Base-by-base conservation (phyloP, 306 rosid genomes). In the Malus fusca region DNA sequence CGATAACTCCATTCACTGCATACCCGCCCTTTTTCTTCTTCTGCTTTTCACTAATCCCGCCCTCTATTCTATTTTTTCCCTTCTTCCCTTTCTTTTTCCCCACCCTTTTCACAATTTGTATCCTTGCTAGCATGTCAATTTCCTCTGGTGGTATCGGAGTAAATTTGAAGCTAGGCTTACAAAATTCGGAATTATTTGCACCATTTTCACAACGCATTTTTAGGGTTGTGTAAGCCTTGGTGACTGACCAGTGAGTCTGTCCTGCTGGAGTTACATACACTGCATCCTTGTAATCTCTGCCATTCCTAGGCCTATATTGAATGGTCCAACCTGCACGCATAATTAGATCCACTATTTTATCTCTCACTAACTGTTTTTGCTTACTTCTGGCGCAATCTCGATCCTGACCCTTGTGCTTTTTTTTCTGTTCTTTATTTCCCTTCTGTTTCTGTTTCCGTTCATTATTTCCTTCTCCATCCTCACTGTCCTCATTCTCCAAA, bases 161-260 rank as follows among this genome's bases (percentile, higher is more conserved):
- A 82, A 95, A 92, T 77, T 71, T 73, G 74, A 95, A 92, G 69
- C 97, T 96, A 65, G 87, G 74, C 53, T 68, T 71, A 71, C 87
- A 88, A 60, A 65, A 78, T 72, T 22, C 69, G 23, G 88, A 86
- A 72, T 88, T 96, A 61, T 88, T 91, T 51, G 81, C 64, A 68
- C 90, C 97, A 59, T 80, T 81, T 89, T 92, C 97, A 82, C 81
- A 89, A 77, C 80, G 84, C 56, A 10, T 14, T 84, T 84, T 88
- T 51, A 95, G 92, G 83, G 79, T 85, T 4, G 77, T 87, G 82
- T 95, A 95, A 37, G 99, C 99, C 88, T 85, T 81, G 80, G 99
- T 95, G 72, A 90, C 86, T 40, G 99, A 90, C 99, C 98, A 95
- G 83, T 95, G 99, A 78, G 97, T 95, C 66, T 56, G 82, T 64